Evolutionary conservation across 2,329 filamentous ascomycete genomes (phyloP).

Genomic region (Akanthomyces dipterigenus): DNA sequence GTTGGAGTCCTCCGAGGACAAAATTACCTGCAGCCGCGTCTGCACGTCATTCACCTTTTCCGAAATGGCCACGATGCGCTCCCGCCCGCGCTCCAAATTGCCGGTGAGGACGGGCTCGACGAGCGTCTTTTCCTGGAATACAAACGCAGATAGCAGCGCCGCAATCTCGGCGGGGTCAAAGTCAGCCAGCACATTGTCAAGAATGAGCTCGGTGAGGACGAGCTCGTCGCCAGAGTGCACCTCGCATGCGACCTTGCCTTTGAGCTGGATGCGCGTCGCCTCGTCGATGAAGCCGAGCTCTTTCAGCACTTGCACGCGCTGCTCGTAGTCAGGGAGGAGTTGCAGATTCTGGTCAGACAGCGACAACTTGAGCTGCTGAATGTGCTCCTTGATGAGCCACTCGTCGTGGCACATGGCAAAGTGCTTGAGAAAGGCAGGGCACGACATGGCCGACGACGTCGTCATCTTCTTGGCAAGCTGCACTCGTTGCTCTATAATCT

Average conservation of each 20-base stretch:
- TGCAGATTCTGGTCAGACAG: conserved; percentile 97
- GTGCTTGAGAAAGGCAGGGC: conserved; percentile 79
- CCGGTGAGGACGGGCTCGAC: conserved; percentile 73
- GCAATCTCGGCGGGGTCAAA: conserved; percentile 97
- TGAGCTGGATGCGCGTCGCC: conserved; percentile 80
- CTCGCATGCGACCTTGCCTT: conserved; percentile 97
- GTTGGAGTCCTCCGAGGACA: conserved; percentile 82
- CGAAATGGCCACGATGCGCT: conserved; percentile 81
- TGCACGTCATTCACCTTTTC: conserved; percentile 91
- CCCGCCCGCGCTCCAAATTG: conserved; percentile 72
- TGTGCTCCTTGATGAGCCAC: conserved; percentile 93
- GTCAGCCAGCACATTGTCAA: conserved; percentile 92
- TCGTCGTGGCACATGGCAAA: conserved; percentile 96
- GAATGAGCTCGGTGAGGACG: conserved; percentile 88
- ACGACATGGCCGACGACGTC: conserved; percentile 58
- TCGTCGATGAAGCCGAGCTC: conserved; percentile 90
- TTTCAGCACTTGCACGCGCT: conserved; percentile 84
- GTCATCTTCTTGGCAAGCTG: conserved; percentile 58
- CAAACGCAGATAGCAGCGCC: conserved; percentile 84
- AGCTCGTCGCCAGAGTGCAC: conserved; percentile 96
- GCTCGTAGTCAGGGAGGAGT: conserved; percentile 91
- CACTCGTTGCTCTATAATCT: conserved; percentile 66
- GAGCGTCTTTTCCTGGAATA: conserved; percentile 96
- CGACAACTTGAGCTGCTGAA: conserved; percentile 75
- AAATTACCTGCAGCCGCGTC: conserved; percentile 84